Percentiles rank a stretch among this genome's conserved stretches.
These are phyloP conservation scores for Houttuynia cordata DNA, from an alignment of 164 flowering plant species.

Conservation along the genomic window DNA sequence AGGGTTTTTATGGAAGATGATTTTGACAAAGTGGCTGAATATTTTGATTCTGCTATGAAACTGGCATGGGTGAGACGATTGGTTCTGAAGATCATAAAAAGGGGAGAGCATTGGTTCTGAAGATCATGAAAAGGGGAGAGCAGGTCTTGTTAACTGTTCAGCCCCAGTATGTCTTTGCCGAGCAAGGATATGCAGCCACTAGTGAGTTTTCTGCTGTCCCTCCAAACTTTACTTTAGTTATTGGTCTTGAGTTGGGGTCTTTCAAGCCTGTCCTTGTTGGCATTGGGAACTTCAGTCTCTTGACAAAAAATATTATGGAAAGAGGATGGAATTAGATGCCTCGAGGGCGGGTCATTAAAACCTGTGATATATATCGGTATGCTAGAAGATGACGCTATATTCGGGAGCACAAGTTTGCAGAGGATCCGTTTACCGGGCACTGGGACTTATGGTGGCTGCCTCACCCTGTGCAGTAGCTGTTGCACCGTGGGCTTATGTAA, in stretches of 20 bases:
- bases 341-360: conserved; percentile 51
- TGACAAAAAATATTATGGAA: conserved; percentile 60
- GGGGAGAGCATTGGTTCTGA: conserved; percentile 49
- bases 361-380: conserved; percentile 42
- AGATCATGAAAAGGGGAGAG: conserved; percentile 60
- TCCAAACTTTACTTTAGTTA: conserved; percentile 24
- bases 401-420: conserved; percentile 65
- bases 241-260: conserved; percentile 39
- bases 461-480: conserved; percentile 99
- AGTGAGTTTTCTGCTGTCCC: conserved; percentile 25
- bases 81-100: no score
- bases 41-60: no score
- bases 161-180: conserved; percentile 56
- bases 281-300: conserved; percentile 36
- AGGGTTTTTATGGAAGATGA: no score
- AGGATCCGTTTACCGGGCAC: conserved; percentile 91
- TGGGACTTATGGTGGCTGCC: conserved; percentile 99
- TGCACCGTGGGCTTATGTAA: conserved; percentile 94
- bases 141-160: conserved; percentile 39
- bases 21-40: no score
- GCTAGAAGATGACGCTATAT: conserved; percentile 50
- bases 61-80: no score
- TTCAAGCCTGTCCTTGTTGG: conserved; percentile 48
- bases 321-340: conserved; percentile 34
- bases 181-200: conserved; percentile 18